A percentile compares a stretch with the other conserved stretches of the same genome.
Conservation (phyloP, 2,329 filamentous ascomycete genomes). For the Fusarium devonianum region DNA sequence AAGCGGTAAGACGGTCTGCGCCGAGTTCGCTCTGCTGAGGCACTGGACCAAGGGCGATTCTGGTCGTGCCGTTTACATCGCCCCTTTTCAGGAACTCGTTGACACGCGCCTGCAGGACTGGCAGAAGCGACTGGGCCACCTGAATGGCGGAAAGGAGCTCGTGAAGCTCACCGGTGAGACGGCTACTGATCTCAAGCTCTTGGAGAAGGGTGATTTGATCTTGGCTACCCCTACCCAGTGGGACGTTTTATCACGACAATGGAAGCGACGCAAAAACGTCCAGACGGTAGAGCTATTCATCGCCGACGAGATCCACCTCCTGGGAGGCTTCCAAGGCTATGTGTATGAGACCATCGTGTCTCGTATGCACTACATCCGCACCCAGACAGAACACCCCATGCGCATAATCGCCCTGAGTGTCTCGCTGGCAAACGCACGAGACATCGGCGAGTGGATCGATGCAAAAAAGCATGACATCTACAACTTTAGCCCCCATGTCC, state of each 20-base stretch:
- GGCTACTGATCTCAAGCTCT: slow-evolving; percentile 84
- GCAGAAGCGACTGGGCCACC: slow-evolving; percentile 74
- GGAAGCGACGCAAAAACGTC: slow-evolving; percentile 95
- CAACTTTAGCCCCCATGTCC: slow-evolving; percentile 94
- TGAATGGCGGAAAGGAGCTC: slow-evolving; percentile 86
- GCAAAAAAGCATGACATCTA: slow-evolving; percentile 98
- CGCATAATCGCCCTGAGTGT: slow-evolving; percentile 91
- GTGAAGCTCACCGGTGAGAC: slow-evolving; percentile 95
- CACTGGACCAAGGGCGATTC: slow-evolving; percentile 71
- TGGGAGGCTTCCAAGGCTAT: slow-evolving; percentile 86
- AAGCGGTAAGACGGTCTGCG: slow-evolving; percentile 95
- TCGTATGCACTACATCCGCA: slow-evolving; percentile 94
- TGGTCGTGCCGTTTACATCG: slow-evolving; percentile 89
- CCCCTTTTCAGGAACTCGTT: slow-evolving; percentile 92
- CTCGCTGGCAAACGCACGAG: slow-evolving; percentile 88
- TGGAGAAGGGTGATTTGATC: slow-evolving; percentile 87
- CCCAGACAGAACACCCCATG: slow-evolving; percentile 83
- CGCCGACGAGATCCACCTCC: slow-evolving; percentile 92
- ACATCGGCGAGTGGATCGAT: slow-evolving; percentile 97
- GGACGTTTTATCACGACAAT: slow-evolving; percentile 94
- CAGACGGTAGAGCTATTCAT: slow-evolving; percentile 91
- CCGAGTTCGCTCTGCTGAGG: slow-evolving; percentile 88
- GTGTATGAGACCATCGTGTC: slow-evolving; percentile 98
- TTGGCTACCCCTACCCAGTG: slow-evolving; percentile 93
- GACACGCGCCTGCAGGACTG: slow-evolving; percentile 84